phyloP scores from a whole-genome alignment of 257 asterid genomes.

The Linderniella brevidens region DNA sequence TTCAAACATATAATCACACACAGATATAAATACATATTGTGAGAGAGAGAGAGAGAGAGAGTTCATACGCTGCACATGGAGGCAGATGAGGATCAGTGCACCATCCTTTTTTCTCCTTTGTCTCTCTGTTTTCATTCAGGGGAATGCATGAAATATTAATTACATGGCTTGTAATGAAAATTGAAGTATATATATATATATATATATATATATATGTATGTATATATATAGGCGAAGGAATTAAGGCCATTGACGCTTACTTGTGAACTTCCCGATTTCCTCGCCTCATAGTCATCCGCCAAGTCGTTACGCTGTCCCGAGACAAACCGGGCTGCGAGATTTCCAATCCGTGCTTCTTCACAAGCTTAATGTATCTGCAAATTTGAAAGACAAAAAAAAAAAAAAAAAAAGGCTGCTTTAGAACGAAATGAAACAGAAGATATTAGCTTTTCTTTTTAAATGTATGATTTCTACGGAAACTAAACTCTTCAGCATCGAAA shows the following conservation, averaged over 20 bases:
- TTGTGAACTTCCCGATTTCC: conserved; percentile 48
- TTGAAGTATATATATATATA: not conserved
- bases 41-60: not conserved
- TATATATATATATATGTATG: not conserved
- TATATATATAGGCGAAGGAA: too few species aligned
- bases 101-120: conserved; percentile 58
- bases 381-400: not conserved
- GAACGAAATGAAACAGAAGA: too few species aligned
- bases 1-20: not conserved
- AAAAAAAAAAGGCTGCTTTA: too few species aligned
- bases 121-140: conserved; percentile 25
- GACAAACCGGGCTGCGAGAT: conserved; percentile 65
- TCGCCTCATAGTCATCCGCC: conserved; percentile 54
- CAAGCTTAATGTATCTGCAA: conserved; percentile 36
- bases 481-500: conserved; percentile 42
- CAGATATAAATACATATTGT: not conserved
- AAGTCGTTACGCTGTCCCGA: conserved; percentile 43
- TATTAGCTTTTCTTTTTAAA: too few species aligned
- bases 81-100: conserved; percentile 56
- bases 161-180: too few species aligned
- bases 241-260: too few species aligned
- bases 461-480: too few species aligned
- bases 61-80: conserved; percentile 65
- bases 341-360: conserved; percentile 45
- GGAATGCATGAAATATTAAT: not conserved